A percentile compares a stretch with the other conserved stretches of the same genome.
These are phyloP conservation scores for Nadsonia starkeyi-henricii DNA, from an alignment of 1,139 yeast genomes.

Conservation along the genomic window DNA sequence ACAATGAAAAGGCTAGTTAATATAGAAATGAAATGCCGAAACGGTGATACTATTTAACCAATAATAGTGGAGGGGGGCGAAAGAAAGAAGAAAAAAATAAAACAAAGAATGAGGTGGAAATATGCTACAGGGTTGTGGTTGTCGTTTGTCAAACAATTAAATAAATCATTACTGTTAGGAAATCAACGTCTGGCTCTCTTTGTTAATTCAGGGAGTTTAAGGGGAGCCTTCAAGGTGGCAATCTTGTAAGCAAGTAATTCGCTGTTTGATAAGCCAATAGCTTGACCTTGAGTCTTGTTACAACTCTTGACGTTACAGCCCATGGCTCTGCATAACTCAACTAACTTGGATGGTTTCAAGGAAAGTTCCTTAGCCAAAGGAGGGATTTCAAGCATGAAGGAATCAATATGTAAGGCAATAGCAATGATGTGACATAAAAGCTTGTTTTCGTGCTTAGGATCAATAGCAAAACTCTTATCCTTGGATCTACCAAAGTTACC, in stretches of 20 bases:
- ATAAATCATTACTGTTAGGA: background rate
- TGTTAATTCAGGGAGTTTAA: constrained; percentile 73
- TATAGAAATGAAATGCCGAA: too few relatives aligned
- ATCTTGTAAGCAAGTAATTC: constrained; percentile 58
- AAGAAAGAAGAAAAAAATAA: too few relatives aligned
- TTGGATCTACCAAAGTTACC: constrained; percentile 60
- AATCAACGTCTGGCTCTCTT: constrained; percentile 39
- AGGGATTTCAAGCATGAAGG: constrained; percentile 58
- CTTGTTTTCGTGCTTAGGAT: constrained; percentile 80
- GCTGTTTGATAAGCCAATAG: constrained; percentile 59
- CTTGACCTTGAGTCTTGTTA: constrained; percentile 71
- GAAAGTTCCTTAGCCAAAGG: constrained; percentile 80
- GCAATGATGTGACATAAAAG: constrained; percentile 67
- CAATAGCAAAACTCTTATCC: constrained; percentile 50
- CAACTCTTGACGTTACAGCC: constrained; percentile 73
- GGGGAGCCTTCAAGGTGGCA: constrained; percentile 78
- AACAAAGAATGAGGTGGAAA: background rate
- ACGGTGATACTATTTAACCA: too few relatives aligned
- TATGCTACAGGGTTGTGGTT: background rate
- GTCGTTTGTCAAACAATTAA: background rate
- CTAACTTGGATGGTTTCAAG: constrained; percentile 62
- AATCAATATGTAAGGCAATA: constrained; percentile 59
- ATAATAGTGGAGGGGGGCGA: too few relatives aligned
- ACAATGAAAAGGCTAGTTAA: too few relatives aligned
- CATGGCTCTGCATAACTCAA: constrained; percentile 56